Evolutionary conservation across 2,329 filamentous ascomycete species (phyloP), one percentile per base, ranked within the genome.

Genomic region (Mycocentrospora acerina): DNA sequence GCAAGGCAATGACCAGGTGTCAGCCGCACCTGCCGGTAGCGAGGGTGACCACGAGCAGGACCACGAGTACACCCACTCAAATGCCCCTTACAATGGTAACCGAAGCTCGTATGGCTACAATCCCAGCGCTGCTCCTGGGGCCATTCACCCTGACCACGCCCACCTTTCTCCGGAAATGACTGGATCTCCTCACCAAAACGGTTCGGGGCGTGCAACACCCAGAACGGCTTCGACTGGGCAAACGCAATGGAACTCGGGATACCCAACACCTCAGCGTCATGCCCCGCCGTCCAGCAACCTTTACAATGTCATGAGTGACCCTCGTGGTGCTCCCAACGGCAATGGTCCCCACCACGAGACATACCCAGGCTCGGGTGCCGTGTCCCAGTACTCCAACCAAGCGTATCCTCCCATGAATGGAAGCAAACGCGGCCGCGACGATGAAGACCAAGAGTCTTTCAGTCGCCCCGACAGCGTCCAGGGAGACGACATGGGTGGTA

Each of bases 271-370:
- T 32, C 89, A 90, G 15, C 83, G 89, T 28, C 73, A 77, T 40
- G 72, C 74, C 29, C 76, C 82, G 43, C 78, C 85, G 3, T 83
- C 87, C 1, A 90, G 88, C 73, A 94, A 83, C 62, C 74, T 95
- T 34, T 95, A 95, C 76, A 94, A 83, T 67, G 85, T 94, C 47
- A 90, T 95, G 72, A 90, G 85, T 64, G 89, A 88, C 62, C 86
- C 88, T 43, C 80, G 88, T 17, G 80, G 74, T 32, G 71, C 75
- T 19, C 68, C 81, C 9, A 88, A 88, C 52, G 85, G 85, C n/a
- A 77, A 75, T 19, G 69, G 80, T 10, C 71, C 77, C 14, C 78
- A 78, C 33, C 78, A 78, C 32, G 88, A 94, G 51, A 79, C 83
- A 6, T 94, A 94, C 62, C 78, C 80, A 24, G 77, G 82, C 12